phyloP scores from a whole-genome alignment of 139 green algal genomes.

The Microglena sp. region DNA sequence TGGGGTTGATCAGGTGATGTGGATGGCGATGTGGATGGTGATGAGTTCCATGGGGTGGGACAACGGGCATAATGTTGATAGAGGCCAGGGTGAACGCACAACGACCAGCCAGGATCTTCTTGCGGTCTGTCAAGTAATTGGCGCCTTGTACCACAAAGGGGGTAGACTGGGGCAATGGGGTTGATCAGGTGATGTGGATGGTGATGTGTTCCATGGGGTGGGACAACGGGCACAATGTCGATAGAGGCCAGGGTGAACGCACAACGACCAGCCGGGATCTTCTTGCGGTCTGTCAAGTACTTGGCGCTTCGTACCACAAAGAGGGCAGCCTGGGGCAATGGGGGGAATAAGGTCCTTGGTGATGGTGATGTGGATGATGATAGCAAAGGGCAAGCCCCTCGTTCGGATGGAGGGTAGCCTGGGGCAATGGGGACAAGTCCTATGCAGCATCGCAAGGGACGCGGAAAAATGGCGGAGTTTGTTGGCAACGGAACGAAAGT shows the following conservation, averaged over 20 bases:
- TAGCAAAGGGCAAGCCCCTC: slow-evolving; percentile 28
- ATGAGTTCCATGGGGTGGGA: slow-evolving; percentile 24
- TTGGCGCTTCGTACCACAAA: slow-evolving; percentile 31
- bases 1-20: too few relatives aligned
- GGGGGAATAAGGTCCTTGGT: slow-evolving; percentile 33
- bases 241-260: slow-evolving; percentile 27
- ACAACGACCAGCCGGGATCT: slow-evolving; percentile 31
- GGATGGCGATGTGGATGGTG: too few relatives aligned
- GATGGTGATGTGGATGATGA: slow-evolving; percentile 53
- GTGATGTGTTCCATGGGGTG: slow-evolving; percentile 29
- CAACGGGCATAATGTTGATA: slow-evolving; percentile 36
- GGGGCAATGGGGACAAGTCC: too few relatives aligned
- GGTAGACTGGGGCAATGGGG: slow-evolving; percentile 4
- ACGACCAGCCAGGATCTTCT: slow-evolving; percentile 39
- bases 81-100: slow-evolving; percentile 19
- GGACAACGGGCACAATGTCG: slow-evolving; percentile 29
- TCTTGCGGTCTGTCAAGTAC: slow-evolving; percentile 45
- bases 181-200: too few relatives aligned
- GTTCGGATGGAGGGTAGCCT: slow-evolving; percentile 27
- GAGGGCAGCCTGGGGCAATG: slow-evolving; percentile 8
- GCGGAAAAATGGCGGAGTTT: too few relatives aligned
- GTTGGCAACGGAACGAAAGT: too few relatives aligned
- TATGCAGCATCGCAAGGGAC: too few relatives aligned
- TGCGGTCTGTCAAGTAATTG: slow-evolving; percentile 41
- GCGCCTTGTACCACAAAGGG: slow-evolving; percentile 30